Evolutionary conservation across 495 filamentous ascomycete species (phyloP), one percentile per base, ranked within the genome.

Genomic region (Neurospora sp.): DNA sequence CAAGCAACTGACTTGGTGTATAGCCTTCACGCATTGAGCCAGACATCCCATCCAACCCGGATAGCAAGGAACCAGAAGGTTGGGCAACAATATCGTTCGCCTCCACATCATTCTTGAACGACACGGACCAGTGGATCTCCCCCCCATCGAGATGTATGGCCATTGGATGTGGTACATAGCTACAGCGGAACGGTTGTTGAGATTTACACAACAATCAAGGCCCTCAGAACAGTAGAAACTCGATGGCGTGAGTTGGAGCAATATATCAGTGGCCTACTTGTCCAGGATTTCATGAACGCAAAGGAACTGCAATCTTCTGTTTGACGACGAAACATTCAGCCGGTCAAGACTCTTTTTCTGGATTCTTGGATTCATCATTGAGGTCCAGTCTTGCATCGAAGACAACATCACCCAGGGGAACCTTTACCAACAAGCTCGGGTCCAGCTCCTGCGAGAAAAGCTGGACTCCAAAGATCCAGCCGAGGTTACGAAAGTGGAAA

Each of bases 261-360:
- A 2, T 54, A 54, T 0, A 54, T 54, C 45, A 28, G 45, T 15
- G 1, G 45, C 10, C 21, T 54, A 2, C 4, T 54, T 1, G 45
- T 54, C 5, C 45, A 54, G 2, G 45, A 28, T 24, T 54, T 54
- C 4, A 54, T 54, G 45, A 6, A 74, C 39, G 70, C 73, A 11
- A 48, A 48, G 5, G 45, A 24, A 74, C 28, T 70, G 71, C 19
- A 39, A 19, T 24, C 70, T 74, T 34, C 28, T 74, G 2, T 71
- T 70, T 11, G 75, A 74, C 37, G 75, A 76, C 36, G 71, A 54
- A n/a, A 28, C 70, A 5, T 69, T 76, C 6, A 74, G 71, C 9
- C 74, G 39, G 31, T 76, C 75, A 8, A 72, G 72, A n/a, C 38
- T 36, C 6, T 75, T 75, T 17, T 76, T 76, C 39, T 75, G 75